Evolutionary conservation across 2,329 filamentous ascomycete species (phyloP), one percentile per base, ranked within the genome.

Genomic region (Penicillium corylophilum): DNA sequence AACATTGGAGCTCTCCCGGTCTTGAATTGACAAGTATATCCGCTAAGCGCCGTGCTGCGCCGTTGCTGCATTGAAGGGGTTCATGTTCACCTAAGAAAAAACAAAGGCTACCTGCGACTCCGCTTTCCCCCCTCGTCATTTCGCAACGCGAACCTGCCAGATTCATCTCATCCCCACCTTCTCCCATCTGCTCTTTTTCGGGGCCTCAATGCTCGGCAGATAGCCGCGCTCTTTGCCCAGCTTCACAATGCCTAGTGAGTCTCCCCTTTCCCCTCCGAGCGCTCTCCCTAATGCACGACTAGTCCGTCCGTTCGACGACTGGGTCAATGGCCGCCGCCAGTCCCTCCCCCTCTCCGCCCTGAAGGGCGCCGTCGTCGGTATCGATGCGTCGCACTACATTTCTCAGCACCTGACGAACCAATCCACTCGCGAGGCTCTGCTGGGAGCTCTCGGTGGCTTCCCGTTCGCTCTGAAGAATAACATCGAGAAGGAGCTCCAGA

Each of bases 351-450:
- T 95, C 61, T 79, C 85, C 54, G 83, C 89, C 56, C 79, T 96
- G 62, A 84, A 88, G 67, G 87, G 86, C 68, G 84, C 84, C 54
- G 82, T 86, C 48, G 82, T 96, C 64, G 92, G 87, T 59, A 85
- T 97, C 65, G 92, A 96, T 77, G 94, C 93, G 50, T 87, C 89
- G 47, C 88, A 95, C 73, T 97, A 94, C 71, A 83, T 99, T 58
- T 82, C 87, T 70, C 84, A 86, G 53, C 82, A 95, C 60, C 84
- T 96, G 64, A 84, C 87, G 66, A 82, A 81, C 50, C 72, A 81
- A 39, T 82, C 84, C 24, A 86, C 83, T 41, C 87, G 89, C 67
- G 94, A 99, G 72, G 92, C 93, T 38, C 85, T 99, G 29, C 82
- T 97, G 29, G 85, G 91, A 49, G 94, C 94, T 20, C 83, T 97